Evolutionary conservation across 2,329 filamentous ascomycete species (phyloP).

Genomic region (Blastomyces silverae): DNA sequence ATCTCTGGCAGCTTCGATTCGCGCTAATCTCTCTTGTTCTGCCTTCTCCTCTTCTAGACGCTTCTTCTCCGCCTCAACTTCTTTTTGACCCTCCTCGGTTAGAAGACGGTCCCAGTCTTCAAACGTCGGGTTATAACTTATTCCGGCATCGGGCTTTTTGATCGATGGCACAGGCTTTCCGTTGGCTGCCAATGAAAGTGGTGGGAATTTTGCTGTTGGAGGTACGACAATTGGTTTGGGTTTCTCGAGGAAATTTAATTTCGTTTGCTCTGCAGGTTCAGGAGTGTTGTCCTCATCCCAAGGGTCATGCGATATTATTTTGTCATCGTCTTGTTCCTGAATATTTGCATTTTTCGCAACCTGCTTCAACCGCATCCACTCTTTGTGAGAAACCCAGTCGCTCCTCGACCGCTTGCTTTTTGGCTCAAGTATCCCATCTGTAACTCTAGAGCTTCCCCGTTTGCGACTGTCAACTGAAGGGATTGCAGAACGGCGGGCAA

Average conservation of each 20-base stretch:
- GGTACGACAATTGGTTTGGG: slow-evolving; percentile 63
- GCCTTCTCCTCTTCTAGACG: slow-evolving; percentile 61
- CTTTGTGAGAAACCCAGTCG: slow-evolving; percentile 76
- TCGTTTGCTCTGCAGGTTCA: slow-evolving; percentile 42
- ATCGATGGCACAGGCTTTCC: slow-evolving; percentile 76
- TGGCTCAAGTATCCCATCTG: slow-evolving; percentile 62
- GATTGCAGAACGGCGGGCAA: slow-evolving; percentile 73
- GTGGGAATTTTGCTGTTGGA: slow-evolving; percentile 64
- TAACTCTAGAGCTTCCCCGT: slow-evolving; percentile 58
- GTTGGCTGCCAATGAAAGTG: slow-evolving; percentile 73
- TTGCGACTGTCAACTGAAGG: slow-evolving; percentile 74
- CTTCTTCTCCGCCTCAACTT: slow-evolving; percentile 69
- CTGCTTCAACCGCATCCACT: slow-evolving; percentile 68
- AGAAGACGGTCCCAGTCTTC: slow-evolving; percentile 76
- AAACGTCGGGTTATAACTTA: slow-evolving; percentile 88
- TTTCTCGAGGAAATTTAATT: slow-evolving; percentile 61
- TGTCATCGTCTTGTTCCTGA: slow-evolving; percentile 51
- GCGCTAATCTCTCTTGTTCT: slow-evolving; percentile 61
- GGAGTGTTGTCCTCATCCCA: slow-evolving; percentile 55
- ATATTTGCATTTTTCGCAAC: slow-evolving; percentile 62
- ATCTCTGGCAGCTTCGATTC: slow-evolving; percentile 64
- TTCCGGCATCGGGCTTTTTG: slow-evolving; percentile 68
- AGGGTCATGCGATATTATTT: slow-evolving; percentile 57
- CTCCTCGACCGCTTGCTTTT: slow-evolving; percentile 66
- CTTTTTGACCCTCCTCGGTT: slow-evolving; percentile 67